Evolutionary conservation across 495 filamentous ascomycete species (phyloP).

Genomic region (Talaromyces adpressus): DNA sequence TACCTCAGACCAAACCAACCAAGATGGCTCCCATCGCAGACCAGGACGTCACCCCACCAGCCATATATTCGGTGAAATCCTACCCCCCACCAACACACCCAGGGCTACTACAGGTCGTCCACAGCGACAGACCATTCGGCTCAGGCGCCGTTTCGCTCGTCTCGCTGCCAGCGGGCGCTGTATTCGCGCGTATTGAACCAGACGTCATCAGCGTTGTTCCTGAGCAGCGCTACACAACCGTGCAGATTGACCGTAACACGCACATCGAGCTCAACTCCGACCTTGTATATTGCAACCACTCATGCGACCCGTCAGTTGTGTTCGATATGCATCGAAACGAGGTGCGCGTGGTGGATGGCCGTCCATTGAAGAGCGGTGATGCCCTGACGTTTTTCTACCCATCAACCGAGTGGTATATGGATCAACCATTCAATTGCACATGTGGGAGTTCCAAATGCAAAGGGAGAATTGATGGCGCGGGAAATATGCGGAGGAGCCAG

Average conservation of each 20-base stretch:
- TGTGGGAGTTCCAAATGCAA: slow-evolving; percentile 28
- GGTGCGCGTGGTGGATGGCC: slow-evolving; percentile 40
- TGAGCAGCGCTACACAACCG: slow-evolving; percentile 49
- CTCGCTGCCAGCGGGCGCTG: slow-evolving; percentile 41
- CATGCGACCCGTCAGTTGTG: slow-evolving; percentile 51
- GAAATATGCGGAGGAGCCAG: slow-evolving; percentile 18
- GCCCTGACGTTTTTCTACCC: slow-evolving; percentile 64
- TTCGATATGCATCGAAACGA: slow-evolving; percentile 49
- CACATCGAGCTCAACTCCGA: slow-evolving; percentile 59
- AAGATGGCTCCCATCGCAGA: neutral
- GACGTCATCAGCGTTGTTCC: slow-evolving; percentile 29
- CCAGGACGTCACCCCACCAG: neutral
- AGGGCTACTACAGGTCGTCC: neutral
- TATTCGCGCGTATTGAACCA: slow-evolving; percentile 31
- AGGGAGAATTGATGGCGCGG: neutral
- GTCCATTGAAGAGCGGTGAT: slow-evolving; percentile 40
- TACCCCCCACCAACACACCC: neutral
- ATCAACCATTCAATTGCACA: slow-evolving; percentile 52
- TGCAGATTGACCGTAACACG: slow-evolving; percentile 43
- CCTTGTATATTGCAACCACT: slow-evolving; percentile 57
- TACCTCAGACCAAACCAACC: neutral
- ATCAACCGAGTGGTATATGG: slow-evolving; percentile 57
- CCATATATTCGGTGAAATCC: neutral
- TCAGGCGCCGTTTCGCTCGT: slow-evolving; percentile 49
- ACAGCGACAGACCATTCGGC: neutral